Percentiles rank a stretch among this genome's conserved stretches.
These are phyloP conservation scores for Plasmodium malariae DNA, from an alignment of 169 alveolate species.

Conservation along the genomic window DNA sequence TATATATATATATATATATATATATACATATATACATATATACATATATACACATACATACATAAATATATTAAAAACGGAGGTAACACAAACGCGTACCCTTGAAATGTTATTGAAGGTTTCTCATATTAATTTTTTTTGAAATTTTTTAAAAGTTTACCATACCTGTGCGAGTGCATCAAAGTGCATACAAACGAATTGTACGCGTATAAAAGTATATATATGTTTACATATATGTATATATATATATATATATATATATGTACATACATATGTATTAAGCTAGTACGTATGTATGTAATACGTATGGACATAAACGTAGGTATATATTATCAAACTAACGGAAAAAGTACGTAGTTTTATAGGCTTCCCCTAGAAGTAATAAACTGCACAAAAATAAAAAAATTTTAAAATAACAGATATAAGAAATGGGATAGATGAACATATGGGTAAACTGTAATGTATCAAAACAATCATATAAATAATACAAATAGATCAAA, in stretches of 20 bases:
- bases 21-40: background rate
- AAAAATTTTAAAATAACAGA: background rate
- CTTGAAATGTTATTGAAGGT: background rate
- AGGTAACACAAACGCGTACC: background rate
- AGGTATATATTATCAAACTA: too few species aligned
- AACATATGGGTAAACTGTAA: background rate
- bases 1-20: background rate
- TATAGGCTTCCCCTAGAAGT: too few species aligned
- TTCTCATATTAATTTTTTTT: background rate
- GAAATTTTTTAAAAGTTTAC: background rate
- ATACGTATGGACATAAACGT: background rate
- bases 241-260: background rate
- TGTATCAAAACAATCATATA: background rate
- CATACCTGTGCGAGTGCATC: constrained; percentile 14
- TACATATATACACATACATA: background rate
- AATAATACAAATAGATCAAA: background rate
- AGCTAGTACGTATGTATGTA: constrained; percentile 6
- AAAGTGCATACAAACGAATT: constrained; percentile 25
- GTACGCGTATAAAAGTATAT: constrained; percentile 25
- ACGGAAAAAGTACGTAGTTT: too few species aligned
- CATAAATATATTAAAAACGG: background rate
- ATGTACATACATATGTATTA: background rate
- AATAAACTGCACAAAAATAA: background rate
- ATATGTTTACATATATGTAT: background rate
- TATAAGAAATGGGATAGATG: background rate